phyloP scores from a whole-genome alignment of 371 early-diverging fungal genomes.

The Actinomortierella ambigua region DNA sequence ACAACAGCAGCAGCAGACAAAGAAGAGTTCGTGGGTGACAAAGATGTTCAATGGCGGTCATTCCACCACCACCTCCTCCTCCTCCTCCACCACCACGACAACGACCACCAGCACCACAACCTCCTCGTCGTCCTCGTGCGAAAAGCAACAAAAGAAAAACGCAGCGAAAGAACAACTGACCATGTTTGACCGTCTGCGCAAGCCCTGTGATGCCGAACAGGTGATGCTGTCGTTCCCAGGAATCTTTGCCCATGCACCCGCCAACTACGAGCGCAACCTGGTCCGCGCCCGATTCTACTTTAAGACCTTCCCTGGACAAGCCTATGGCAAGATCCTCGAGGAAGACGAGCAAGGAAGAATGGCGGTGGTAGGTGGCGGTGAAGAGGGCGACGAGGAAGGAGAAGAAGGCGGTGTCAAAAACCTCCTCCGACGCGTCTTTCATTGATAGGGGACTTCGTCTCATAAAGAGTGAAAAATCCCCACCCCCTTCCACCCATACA shows the following conservation, averaged over 20 bases:
- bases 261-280: conserved; percentile 30
- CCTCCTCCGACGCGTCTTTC: too few relatives aligned
- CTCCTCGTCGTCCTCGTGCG: too few relatives aligned
- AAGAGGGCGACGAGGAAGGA: too few relatives aligned
- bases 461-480: too few relatives aligned
- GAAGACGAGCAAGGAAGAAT: too few relatives aligned
- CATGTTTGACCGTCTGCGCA: conserved; percentile 12
- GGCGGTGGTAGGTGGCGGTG: too few relatives aligned
- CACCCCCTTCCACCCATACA: too few relatives aligned
- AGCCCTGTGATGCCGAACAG: conserved; percentile 24
- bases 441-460: too few relatives aligned
- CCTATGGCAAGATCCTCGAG: too few relatives aligned
- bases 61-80: background rate
- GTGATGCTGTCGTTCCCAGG: conserved; percentile 29
- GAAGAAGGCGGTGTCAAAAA: too few relatives aligned
- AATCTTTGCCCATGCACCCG: conserved; percentile 32
- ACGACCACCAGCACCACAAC: conserved; percentile 4
- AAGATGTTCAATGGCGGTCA: background rate
- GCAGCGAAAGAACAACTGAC: too few relatives aligned
- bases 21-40: background rate
- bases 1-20: background rate
- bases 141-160: too few relatives aligned
- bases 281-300: conserved; percentile 24
- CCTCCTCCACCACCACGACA: background rate
- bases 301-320: conserved; percentile 27